Evolutionary conservation across 345 rosid species (phyloP), one percentile per base, ranked within the genome.

Genomic region (Cochlearia excelsa): DNA sequence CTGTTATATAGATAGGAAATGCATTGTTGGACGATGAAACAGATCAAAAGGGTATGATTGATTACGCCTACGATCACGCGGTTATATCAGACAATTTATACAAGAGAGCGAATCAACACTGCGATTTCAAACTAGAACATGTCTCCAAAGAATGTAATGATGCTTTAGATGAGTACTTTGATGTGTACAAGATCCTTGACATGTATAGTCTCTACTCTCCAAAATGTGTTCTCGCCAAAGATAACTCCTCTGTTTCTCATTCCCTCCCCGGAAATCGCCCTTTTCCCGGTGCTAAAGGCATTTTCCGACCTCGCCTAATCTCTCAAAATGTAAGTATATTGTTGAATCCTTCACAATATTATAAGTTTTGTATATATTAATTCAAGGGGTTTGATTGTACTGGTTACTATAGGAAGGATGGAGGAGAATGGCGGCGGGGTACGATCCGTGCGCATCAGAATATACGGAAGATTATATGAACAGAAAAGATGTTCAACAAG

Each of bases 61-160:
- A 84, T 41, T 89, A 82, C 31, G 95, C 97, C 0, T 86, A 83
- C 81, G 92, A 71, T 54, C 97, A 89, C 26, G 97, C 95, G 2
- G 95, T 89, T 48, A 77, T 89, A 57, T 89, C 97, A 11, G 97
- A 89, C 26, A 27, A 8, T n/a, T 42, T 89, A 26, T 83, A 82
- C 70, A 2, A 46, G 3, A 35, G 78, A 26, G 51, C 81, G 7
- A 86, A 81, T 59, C 30, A 9, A 10, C 9, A 70, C 0, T 90
- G 97, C 70, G 69, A 86, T 63, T 90, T 86, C 71, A 75, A 72
- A 67, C 2, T 0, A 9, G 10, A 60, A n/a, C 7, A 68, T 5
- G 27, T 34, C 9, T 28, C 86, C 1, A n/a, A 52, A 0, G 58
- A 50, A 9, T 89, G 97, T 68, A 29, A 30, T 46, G 1, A 0